phyloP scores from a whole-genome alignment of 805 yeast species.

The Myxozyma melibiosi region DNA sequence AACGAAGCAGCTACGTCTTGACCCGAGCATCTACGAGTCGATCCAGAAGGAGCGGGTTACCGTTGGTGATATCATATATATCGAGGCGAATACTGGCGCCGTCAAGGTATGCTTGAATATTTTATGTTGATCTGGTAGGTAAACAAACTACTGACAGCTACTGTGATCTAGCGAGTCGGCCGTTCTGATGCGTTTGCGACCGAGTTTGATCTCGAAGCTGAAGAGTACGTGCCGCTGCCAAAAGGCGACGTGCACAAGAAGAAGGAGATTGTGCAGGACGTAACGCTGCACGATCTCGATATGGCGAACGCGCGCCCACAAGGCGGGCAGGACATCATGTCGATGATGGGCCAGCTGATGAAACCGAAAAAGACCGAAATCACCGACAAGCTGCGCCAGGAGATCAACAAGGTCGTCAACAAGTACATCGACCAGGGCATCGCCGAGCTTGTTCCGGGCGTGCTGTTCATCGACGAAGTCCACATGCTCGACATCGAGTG shows the following conservation, averaged over 20 bases:
- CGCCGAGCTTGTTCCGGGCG: conserved; percentile 98
- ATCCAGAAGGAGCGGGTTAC: conserved; percentile 92
- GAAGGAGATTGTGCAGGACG: conserved; percentile 97
- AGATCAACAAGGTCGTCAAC: conserved; percentile 92
- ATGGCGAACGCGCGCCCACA: conserved; percentile 94
- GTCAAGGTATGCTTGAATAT: conserved; percentile 53
- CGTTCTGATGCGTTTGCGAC: conserved; percentile 98
- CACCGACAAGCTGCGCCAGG: conserved; percentile 90
- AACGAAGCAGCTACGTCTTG: conserved; percentile 94
- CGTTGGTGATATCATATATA: conserved; percentile 95
- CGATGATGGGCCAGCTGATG: conserved; percentile 95
- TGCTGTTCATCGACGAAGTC: conserved; percentile 94
- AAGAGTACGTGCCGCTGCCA: conserved; percentile 97
- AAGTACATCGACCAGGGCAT: conserved; percentile 97
- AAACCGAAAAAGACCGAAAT: conserved; percentile 96
- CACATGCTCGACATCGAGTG: conserved; percentile 98
- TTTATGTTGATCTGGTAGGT: not conserved
- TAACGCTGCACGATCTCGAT: conserved; percentile 93
- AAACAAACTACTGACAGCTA: not conserved
- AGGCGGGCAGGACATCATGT: conserved; percentile 95
- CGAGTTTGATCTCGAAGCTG: conserved; percentile 97
- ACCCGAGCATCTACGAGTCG: conserved; percentile 97
- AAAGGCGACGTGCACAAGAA: conserved; percentile 98
- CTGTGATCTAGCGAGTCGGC: conserved; percentile 65
- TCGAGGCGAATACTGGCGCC: conserved; percentile 96